These are phyloP conservation scores for Syzygium aromaticum DNA, from an alignment of 345 rosid genomes.

Conservation along the genomic window DNA sequence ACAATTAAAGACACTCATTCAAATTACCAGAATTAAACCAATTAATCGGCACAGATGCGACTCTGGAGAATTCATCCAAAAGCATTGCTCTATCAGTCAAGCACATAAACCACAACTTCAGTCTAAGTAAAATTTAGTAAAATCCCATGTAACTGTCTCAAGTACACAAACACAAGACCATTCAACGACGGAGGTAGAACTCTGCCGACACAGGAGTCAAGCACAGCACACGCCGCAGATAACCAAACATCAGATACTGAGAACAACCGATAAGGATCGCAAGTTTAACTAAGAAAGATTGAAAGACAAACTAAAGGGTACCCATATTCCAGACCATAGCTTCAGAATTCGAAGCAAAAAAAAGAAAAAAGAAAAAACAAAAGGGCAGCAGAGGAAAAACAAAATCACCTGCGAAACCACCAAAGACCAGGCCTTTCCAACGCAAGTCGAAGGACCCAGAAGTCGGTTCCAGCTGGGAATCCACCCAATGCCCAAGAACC, in stretches of 20 bases:
- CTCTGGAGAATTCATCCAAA: not conserved
- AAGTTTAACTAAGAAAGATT: not conserved
- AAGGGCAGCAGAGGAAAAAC: not conserved
- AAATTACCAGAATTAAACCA: not conserved
- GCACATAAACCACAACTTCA: not conserved
- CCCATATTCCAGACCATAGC: not conserved
- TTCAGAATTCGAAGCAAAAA: not conserved
- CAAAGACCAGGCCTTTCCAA: not conserved
- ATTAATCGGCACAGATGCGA: not conserved
- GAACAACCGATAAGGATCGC: not conserved
- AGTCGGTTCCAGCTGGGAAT: not conserved
- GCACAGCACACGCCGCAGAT: not conserved
- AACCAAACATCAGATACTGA: not conserved
- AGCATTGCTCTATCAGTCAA: not conserved
- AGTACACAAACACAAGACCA: not conserved
- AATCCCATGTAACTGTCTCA: not conserved
- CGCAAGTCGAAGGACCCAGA: not conserved
- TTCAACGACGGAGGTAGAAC: not conserved
- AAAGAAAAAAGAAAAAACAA: no score
- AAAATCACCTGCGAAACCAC: not conserved
- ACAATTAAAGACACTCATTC: not conserved
- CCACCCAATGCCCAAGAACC: not conserved
- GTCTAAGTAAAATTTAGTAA: not conserved
- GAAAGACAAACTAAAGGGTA: not conserved
- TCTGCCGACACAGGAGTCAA: not conserved